Evolutionary conservation across 148 eudicot species (phyloP).

Genomic region (Rhododendron simsii): DNA sequence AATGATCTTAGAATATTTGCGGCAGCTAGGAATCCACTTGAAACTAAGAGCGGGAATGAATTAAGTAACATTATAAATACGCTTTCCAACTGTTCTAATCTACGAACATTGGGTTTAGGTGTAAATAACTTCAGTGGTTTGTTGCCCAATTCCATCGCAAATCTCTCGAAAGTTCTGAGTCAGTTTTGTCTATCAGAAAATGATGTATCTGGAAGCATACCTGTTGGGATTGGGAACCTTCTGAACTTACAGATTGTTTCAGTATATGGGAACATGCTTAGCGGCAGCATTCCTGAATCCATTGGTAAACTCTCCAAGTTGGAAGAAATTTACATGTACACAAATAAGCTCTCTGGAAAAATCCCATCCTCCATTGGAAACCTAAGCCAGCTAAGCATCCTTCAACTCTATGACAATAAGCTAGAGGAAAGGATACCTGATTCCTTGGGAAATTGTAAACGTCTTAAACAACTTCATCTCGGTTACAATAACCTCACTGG

Average conservation of each 20-base stretch:
- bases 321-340: too few relatives aligned
- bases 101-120: too few relatives aligned
- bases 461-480: not conserved
- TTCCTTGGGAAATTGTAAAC: not conserved
- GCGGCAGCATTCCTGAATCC: not conserved
- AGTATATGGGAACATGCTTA: not conserved
- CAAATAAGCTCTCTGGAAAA: too few relatives aligned
- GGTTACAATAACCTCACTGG: not conserved
- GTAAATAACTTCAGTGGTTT: too few relatives aligned
- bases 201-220: not conserved
- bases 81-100: too few relatives aligned
- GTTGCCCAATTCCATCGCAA: not conserved
- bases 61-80: too few relatives aligned
- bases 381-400: not conserved
- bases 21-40: too few relatives aligned
- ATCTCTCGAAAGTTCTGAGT: too few relatives aligned
- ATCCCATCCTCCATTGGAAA: too few relatives aligned
- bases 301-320: not conserved
- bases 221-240: constrained; percentile 4
- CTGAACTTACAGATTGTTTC: not conserved
- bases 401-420: not conserved
- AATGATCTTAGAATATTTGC: too few relatives aligned
- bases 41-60: too few relatives aligned
- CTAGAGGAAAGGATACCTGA: not conserved
- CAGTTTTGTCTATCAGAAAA: too few relatives aligned